Evolutionary conservation across 306 rosid species (phyloP), one percentile per base, ranked within the genome.

Genomic region (Lotus japonicus): DNA sequence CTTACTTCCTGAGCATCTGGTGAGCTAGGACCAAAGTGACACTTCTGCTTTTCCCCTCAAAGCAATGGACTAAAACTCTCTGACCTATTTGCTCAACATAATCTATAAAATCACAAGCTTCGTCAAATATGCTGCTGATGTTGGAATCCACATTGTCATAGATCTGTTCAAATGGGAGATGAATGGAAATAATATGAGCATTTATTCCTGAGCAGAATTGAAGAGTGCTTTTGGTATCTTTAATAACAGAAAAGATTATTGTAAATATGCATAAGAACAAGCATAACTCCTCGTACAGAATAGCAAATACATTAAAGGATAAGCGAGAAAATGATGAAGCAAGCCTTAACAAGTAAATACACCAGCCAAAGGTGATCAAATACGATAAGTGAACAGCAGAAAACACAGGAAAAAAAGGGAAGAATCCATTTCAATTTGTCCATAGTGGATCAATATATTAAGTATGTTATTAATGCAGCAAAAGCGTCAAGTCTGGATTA

Each of bases 11-110:
- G 73, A 90, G 87, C 95, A 94, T 90, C 14, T 88, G 77, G 90
- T 86, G 90, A 13, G 98, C 97, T 71, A 94, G 87, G 66, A 94
- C 90, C 50, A 88, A 67, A 2, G 98, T 90, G 72, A 88, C 97
- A 79, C 98, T 94, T 82, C 97, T 83, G 77, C 98, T 94, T 81
- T 16, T 94, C 33, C 98, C 98, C 74, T 94, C 98, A 39, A 94
- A 94, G 82, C 98, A 94, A 64, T 94, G 98, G 56, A 94, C 95
- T 48, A 94, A 75, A 72, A 94, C 87, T 77, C 82, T 86, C 64
- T 87, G 95, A 16, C 91, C 84, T 12, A 33, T 66, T 80, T 74
- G 79, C 73, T 94, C 96, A 71, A 90, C 97, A 38, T 49, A 49
- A 60, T 86, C 96, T 51, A 90, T 77, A 74, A 90, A 88, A 75